Conservation (phyloP, 768 basidiomycete genomes). For the Rubroboletus satanas region DNA sequence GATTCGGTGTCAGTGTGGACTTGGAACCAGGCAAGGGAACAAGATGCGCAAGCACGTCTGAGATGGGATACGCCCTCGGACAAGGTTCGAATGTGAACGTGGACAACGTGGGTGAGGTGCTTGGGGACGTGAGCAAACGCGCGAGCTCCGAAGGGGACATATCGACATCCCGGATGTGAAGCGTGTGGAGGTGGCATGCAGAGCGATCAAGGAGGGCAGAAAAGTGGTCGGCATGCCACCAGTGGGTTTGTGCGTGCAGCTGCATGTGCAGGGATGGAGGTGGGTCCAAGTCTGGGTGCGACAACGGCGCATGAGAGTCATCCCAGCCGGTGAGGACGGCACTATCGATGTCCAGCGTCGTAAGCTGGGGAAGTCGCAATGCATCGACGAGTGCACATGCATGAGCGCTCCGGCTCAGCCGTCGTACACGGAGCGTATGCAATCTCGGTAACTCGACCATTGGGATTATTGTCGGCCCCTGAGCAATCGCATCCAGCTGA, state of each 20-base stretch:
- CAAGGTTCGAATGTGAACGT: conserved; percentile 25
- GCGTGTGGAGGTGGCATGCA: conserved; percentile 15
- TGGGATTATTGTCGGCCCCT: not conserved
- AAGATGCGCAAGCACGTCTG: conserved; percentile 17
- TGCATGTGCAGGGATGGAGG: not conserved
- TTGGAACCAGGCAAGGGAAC: not conserved
- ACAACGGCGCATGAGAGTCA: not conserved
- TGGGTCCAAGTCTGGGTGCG: conserved; percentile 13
- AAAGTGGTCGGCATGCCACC: conserved; percentile 24
- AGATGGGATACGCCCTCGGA: conserved; percentile 16
- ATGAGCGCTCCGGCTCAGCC: conserved; percentile 16
- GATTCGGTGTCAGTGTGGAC: not conserved
- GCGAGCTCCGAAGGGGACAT: conserved; percentile 20
- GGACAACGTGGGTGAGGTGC: conserved; percentile 14
- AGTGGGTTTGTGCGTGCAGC: not conserved
- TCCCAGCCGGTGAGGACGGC: conserved; percentile 20
- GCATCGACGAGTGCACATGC: conserved; percentile 18
- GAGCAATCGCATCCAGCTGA: conserved; percentile 6
- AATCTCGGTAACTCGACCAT: conserved; percentile 18
- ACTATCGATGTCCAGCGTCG: conserved; percentile 20
- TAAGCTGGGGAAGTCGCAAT: conserved; percentile 22
- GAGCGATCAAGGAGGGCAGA: conserved; percentile 23
- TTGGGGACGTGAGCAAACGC: conserved; percentile 18
- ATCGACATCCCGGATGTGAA: conserved; percentile 21
- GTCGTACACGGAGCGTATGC: conserved; percentile 23